Evolutionary conservation across 2,329 filamentous ascomycete genomes (phyloP), one percentile per base, ranked within the genome.

Genomic region (Fusarium pseudonygamai): DNA sequence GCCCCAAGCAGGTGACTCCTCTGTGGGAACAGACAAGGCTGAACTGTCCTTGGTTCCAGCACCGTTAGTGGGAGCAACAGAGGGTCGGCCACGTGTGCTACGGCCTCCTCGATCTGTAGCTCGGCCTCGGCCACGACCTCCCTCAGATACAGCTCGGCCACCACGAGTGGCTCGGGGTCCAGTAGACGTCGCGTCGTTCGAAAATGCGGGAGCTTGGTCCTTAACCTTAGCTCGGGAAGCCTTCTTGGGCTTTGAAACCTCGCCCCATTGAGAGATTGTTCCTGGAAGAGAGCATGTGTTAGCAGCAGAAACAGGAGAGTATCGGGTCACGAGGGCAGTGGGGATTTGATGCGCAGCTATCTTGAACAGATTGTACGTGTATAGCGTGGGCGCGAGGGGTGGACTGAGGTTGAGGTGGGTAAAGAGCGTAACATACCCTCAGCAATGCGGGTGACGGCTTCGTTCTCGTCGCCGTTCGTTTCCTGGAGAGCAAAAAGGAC

Each of bases 401-500:
- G 64, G 58, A 60, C 45, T 60, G 57, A 71, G 65, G 53, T 50
- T 46, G 46, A 69, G 55, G 53, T 53, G 49, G 64, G 49, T 57
- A 64, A 63, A 72, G 63, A 52, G 73, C 60, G 63, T 71, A 58
- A 82, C 82, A 70, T 87, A 95, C 93, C 93, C 83, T 95, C 92
- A 78, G 92, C 90, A 82, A 96, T 96, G 83, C 91, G 91, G 79
- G 93, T 91, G 80, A 93, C 93, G 75, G 93, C 90, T 78, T 89
- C 84, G 77, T 93, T 89, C 79, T 94, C 87, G 83, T 96, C 93
- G 78, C 93, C 93, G 78, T 93, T 89, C 64, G 92, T 93, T 86
- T 99, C 96, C 83, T 97, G 91, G 68, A 99, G 88, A 71, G 95
- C 95, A 82, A 96, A 96, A 74, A 98, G 91, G 73, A 98, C 90